phyloP scores from a whole-genome alignment of 371 early-diverging fungal genomes.

The Lichtheimia hyalospora region DNA sequence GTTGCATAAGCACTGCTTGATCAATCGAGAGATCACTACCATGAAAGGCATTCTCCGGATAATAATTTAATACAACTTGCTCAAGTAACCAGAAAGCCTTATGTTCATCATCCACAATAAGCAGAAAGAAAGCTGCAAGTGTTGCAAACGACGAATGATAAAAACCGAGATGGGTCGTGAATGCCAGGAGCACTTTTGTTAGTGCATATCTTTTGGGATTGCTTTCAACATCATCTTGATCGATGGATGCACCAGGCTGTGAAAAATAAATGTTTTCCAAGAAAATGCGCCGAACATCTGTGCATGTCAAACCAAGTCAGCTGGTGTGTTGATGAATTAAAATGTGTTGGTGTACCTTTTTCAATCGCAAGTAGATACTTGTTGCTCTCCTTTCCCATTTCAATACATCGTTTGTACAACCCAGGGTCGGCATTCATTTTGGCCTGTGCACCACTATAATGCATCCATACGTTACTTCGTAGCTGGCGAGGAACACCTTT shows the following conservation, averaged over 20 bases:
- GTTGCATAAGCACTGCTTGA: constrained; percentile 69
- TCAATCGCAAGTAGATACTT: constrained; percentile 43
- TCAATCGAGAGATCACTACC: constrained; percentile 68
- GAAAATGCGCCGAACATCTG: constrained; percentile 79
- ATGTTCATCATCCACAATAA: constrained; percentile 60
- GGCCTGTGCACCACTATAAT: constrained; percentile 72
- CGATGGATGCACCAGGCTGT: constrained; percentile 28
- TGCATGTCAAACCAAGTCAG: neutral
- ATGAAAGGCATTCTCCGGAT: constrained; percentile 78
- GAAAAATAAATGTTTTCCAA: constrained; percentile 76
- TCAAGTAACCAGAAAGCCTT: constrained; percentile 81
- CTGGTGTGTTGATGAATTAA: neutral
- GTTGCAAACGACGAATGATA: constrained; percentile 80
- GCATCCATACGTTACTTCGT: constrained; percentile 57
- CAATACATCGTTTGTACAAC: constrained; percentile 52
- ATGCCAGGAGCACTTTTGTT: constrained; percentile 72
- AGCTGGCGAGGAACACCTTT: constrained; percentile 7
- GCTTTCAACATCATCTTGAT: constrained; percentile 42
- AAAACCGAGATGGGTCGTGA: constrained; percentile 41
- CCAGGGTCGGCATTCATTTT: constrained; percentile 55
- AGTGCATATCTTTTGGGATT: constrained; percentile 59
- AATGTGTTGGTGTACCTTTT: neutral
- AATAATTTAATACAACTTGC: constrained; percentile 64
- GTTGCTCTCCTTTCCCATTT: constrained; percentile 44
- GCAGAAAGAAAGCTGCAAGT: constrained; percentile 71